A percentile compares a stretch with the other conserved stretches of the same genome.
phyloP scores from a whole-genome alignment of 2,329 filamentous ascomycete genomes.

The Penicillium rolfsii region DNA sequence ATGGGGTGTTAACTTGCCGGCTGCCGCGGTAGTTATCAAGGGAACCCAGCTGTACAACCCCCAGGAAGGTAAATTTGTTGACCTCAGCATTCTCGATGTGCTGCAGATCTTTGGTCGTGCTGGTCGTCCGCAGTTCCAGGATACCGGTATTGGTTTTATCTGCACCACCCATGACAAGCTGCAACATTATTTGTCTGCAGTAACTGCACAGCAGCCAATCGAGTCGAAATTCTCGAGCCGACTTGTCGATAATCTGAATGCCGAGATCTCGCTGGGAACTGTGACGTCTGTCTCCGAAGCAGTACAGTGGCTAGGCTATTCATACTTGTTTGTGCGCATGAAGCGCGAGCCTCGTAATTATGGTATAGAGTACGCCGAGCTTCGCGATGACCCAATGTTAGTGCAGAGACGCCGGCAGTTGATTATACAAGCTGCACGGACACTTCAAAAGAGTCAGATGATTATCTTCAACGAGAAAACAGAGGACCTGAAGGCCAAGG shows the following conservation, averaged over 20 bases:
- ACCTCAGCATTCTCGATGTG: constrained; percentile 94
- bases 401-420: constrained; percentile 83
- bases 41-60: constrained; percentile 96
- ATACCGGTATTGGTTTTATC: constrained; percentile 97
- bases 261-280: constrained; percentile 89
- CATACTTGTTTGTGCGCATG: constrained; percentile 97
- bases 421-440: constrained; percentile 83
- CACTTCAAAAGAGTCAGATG: constrained; percentile 94
- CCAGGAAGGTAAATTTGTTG: constrained; percentile 94
- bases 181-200: constrained; percentile 84
- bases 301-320: constrained; percentile 97
- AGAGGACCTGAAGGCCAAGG: constrained; percentile 89
- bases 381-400: constrained; percentile 81
- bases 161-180: constrained; percentile 95
- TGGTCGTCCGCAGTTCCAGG: constrained; percentile 95
- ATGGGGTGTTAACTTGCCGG: constrained; percentile 98
- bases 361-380: constrained; percentile 92
- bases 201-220: constrained; percentile 95
- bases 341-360: constrained; percentile 87
- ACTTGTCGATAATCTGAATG: constrained; percentile 94
- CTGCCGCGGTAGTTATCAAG: constrained; percentile 96
- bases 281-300: constrained; percentile 93
- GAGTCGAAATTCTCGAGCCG: constrained; percentile 95
- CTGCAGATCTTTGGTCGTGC: constrained; percentile 98
- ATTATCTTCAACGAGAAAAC: constrained; percentile 97